A percentile compares a stretch with the other conserved stretches of the same genome.
phyloP scores from a whole-genome alignment of 768 basidiomycete species.

The Udeniomyces megalosporus region DNA sequence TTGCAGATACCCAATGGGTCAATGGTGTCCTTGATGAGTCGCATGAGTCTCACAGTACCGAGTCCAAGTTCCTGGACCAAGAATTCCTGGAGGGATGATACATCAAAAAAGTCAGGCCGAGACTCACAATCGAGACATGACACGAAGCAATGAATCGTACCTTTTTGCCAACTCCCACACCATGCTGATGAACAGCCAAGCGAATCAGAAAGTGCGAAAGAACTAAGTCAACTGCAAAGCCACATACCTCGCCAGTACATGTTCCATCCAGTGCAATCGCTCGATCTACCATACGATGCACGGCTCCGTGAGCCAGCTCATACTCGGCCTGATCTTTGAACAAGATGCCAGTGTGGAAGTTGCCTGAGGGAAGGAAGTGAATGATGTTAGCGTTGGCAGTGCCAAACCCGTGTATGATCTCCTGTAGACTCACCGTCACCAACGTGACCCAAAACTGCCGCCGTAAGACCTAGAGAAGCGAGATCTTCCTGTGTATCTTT shows the following conservation, averaged over 20 bases:
- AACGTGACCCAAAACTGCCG: too few relatives aligned
- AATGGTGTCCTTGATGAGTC: constrained; percentile 52
- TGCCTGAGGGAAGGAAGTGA: neutral
- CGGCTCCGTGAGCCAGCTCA: constrained; percentile 24
- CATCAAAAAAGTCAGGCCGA: neutral
- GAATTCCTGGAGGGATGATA: too few relatives aligned
- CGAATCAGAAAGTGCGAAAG: too few relatives aligned
- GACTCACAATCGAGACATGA: neutral
- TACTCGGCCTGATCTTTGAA: constrained; percentile 11
- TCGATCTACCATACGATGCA: constrained; percentile 31
- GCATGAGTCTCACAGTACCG: constrained; percentile 71
- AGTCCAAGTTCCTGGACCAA: constrained; percentile 65
- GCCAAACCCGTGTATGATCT: too few relatives aligned
- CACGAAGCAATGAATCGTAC: neutral
- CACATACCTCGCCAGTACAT: constrained; percentile 32
- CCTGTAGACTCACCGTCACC: too few relatives aligned
- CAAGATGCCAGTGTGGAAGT: neutral
- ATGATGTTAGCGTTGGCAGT: too few relatives aligned
- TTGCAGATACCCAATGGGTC: constrained; percentile 15
- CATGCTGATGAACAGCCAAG: too few relatives aligned
- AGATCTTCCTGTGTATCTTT: constrained; percentile 49
- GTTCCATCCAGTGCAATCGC: constrained; percentile 34
- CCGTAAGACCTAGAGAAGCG: too few relatives aligned
- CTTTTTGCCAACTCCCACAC: constrained; percentile 72
- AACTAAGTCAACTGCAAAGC: too few relatives aligned